Evolutionary conservation across 2,329 filamentous ascomycete species (phyloP).

Genomic region (Lasiodiplodia hormozganensis): DNA sequence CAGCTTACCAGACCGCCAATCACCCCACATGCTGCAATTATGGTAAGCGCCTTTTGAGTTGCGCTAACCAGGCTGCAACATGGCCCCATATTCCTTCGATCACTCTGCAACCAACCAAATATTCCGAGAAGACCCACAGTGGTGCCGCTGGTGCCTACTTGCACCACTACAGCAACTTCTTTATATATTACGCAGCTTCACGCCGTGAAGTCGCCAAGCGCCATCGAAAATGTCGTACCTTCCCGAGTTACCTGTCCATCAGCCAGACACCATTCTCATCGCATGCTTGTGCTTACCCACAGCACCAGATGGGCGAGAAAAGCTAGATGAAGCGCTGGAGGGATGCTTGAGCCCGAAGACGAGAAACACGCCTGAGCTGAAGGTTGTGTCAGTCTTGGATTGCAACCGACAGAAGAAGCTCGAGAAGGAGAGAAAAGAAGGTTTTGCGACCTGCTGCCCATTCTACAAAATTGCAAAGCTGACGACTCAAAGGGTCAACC

Average conservation of each 20-base stretch:
- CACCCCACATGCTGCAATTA: neutral
- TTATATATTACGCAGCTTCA: neutral
- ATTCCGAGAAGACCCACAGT: neutral
- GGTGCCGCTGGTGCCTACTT: neutral
- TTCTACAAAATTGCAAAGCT: neutral
- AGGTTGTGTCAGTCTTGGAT: neutral
- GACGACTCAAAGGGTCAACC: neutral
- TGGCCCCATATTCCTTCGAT: neutral
- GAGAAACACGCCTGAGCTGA: neutral
- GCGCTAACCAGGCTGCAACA: neutral
- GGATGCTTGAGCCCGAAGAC: neutral
- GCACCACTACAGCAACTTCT: neutral
- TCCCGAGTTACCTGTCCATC: neutral
- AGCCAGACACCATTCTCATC: neutral
- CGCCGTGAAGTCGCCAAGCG: neutral
- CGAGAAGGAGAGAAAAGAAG: neutral
- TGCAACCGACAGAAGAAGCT: neutral
- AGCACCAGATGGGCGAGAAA: neutral
- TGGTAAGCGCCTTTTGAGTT: neutral
- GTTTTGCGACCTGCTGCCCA: neutral
- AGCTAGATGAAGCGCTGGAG: neutral
- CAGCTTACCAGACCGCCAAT: neutral
- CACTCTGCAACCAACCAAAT: neutral
- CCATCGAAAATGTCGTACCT: neutral
- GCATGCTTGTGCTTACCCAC: neutral